Conservation (phyloP, 2,329 filamentous ascomycete species). For the Pseudogymnoascus sp. region DNA sequence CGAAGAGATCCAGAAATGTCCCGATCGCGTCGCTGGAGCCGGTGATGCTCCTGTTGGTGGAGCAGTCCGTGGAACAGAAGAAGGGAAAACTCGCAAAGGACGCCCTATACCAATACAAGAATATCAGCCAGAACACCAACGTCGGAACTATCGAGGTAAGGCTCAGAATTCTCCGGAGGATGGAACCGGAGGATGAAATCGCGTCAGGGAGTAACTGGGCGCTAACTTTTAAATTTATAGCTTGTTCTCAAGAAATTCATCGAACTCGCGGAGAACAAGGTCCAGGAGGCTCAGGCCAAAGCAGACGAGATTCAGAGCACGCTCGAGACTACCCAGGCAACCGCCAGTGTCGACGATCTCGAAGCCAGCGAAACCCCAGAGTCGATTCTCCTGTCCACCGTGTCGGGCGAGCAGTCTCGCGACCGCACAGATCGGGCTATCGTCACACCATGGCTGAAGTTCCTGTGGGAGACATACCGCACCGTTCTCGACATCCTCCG, state of each 20-base stretch:
- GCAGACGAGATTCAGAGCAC: constrained; percentile 89
- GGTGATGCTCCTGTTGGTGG: constrained; percentile 95
- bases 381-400: constrained; percentile 93
- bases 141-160: constrained; percentile 90
- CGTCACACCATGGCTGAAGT: constrained; percentile 98
- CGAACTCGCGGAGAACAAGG: constrained; percentile 91
- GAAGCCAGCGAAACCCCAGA: constrained; percentile 97
- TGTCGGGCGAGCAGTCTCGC: constrained; percentile 94
- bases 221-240: constrained; percentile 33
- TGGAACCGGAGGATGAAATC: not conserved
- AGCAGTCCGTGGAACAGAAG: constrained; percentile 92
- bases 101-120: constrained; percentile 99
- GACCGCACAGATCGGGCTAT: constrained; percentile 97
- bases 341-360: constrained; percentile 80
- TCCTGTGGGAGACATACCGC: constrained; percentile 98
- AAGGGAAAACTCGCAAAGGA: constrained; percentile 99
- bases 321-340: constrained; percentile 65
- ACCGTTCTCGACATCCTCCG: constrained; percentile 97
- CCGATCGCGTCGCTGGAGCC: constrained; percentile 94
- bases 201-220: not conserved
- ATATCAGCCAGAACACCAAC: constrained; percentile 98
- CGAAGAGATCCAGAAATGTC: constrained; percentile 94
- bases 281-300: constrained; percentile 90
- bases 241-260: constrained; percentile 97
- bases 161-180: not conserved